A percentile compares a stretch with the other conserved stretches of the same genome.
phyloP scores from a whole-genome alignment of 2,329 filamentous ascomycete species.

The Curvularia spicifera region DNA sequence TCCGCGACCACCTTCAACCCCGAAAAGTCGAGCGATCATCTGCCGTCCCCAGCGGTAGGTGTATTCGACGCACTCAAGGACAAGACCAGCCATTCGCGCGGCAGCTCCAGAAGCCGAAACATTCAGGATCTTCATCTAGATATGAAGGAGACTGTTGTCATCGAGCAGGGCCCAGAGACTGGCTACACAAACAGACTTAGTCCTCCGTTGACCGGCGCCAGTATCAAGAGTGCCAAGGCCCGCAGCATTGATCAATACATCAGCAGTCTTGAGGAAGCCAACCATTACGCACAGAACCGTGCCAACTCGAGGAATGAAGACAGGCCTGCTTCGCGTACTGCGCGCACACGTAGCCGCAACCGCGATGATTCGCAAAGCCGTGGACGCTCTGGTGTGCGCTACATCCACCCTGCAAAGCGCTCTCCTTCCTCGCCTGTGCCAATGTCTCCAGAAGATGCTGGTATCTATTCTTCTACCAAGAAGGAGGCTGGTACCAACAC shows the following conservation, averaged over 20 bases:
- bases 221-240: constrained; percentile 63
- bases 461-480: constrained; percentile 55
- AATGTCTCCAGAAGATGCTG: constrained; percentile 86
- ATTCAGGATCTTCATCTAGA: constrained; percentile 69
- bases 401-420: constrained; percentile 77
- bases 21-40: constrained; percentile 34
- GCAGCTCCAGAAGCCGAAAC: constrained; percentile 78
- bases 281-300: constrained; percentile 59
- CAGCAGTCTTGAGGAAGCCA: constrained; percentile 80
- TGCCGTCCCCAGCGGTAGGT: constrained; percentile 72
- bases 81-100: constrained; percentile 66
- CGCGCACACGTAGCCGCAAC: constrained; percentile 54
- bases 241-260: constrained; percentile 83
- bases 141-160: constrained; percentile 53
- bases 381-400: constrained; percentile 69
- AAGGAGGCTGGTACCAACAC: constrained; percentile 50
- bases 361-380: constrained; percentile 73
- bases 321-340: constrained; percentile 54
- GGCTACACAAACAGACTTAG: constrained; percentile 61
- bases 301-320: constrained; percentile 51
- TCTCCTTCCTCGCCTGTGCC: constrained; percentile 92
- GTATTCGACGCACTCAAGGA: constrained; percentile 69
- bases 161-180: constrained; percentile 42
- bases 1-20: constrained; percentile 47
- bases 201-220: constrained; percentile 54